Conservation (phyloP, 306 rosid species). For the Sechiopsis laciniata region DNA sequence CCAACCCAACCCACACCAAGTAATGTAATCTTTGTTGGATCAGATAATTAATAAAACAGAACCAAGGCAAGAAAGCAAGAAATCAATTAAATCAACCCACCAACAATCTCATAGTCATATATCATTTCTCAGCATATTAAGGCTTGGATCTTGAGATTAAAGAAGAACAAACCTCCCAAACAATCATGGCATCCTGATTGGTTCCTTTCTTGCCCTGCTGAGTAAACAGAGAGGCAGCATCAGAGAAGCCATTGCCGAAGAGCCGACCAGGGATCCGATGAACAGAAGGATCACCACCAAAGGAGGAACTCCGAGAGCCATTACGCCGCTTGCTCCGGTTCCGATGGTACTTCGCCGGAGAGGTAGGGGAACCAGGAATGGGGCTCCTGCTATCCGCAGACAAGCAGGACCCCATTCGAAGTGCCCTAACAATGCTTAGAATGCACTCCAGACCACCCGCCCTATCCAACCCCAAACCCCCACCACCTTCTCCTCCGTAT, state of each 20-base stretch:
- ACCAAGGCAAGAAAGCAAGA: neutral
- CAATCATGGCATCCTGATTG: constrained; percentile 98
- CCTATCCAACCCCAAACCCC: constrained; percentile 27
- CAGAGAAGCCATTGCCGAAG: constrained; percentile 65
- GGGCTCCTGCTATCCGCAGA: constrained; percentile 96
- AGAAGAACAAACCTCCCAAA: constrained; percentile 82
- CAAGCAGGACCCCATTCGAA: constrained; percentile 99
- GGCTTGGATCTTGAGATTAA: neutral
- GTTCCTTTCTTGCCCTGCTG: constrained; percentile 97
- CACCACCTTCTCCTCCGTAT: constrained; percentile 33
- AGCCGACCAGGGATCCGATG: constrained; percentile 70
- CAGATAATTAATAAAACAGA: constrained; percentile 10
- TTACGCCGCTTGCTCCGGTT: constrained; percentile 37
- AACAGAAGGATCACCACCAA: constrained; percentile 57
- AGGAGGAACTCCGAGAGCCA: constrained; percentile 57
- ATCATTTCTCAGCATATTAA: neutral
- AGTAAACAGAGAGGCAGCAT: constrained; percentile 73
- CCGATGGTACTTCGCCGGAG: constrained; percentile 31
- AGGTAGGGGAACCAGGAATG: constrained; percentile 48
- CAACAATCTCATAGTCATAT: neutral
- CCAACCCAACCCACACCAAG: neutral
- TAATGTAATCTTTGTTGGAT: neutral
- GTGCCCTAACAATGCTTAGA: constrained; percentile 75
- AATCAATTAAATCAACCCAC: neutral
- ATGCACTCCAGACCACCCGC: constrained; percentile 88